These are phyloP conservation scores for Acer negundo DNA, from an alignment of 345 rosid species.

Conservation along the genomic window DNA sequence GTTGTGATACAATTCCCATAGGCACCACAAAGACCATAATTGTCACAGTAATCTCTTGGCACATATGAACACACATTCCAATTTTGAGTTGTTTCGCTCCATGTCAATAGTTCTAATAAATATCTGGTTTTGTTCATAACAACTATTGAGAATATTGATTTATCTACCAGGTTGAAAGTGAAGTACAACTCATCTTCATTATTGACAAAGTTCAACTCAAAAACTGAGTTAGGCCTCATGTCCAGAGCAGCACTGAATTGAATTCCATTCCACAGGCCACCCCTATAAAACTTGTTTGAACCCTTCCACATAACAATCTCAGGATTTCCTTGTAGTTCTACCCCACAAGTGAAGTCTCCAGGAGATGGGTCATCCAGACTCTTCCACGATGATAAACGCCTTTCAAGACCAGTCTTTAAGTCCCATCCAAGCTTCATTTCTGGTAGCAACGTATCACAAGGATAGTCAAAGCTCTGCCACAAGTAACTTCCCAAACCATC, in stretches of 20 bases:
- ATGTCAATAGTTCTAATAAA: slow-evolving; percentile 26
- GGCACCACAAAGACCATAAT: background rate
- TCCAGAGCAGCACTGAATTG: slow-evolving; percentile 19
- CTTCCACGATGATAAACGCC: no score
- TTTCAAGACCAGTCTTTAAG: no score
- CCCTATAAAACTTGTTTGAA: slow-evolving; percentile 20
- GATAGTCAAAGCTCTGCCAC: no score
- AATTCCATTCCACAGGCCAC: slow-evolving; percentile 52
- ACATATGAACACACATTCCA: slow-evolving; percentile 36
- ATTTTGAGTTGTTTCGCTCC: slow-evolving; percentile 34
- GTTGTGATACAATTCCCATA: background rate
- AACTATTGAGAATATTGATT: slow-evolving; percentile 32
- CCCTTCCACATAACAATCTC: slow-evolving; percentile 31
- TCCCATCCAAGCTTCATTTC: no score
- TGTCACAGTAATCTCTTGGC: slow-evolving; percentile 30
- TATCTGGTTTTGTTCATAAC: slow-evolving; percentile 28
- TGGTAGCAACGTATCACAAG: no score
- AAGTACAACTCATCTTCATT: slow-evolving; percentile 29
- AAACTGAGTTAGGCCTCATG: background rate
- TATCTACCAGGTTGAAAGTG: slow-evolving; percentile 19
- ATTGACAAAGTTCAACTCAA: slow-evolving; percentile 28
- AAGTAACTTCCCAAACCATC: no score
- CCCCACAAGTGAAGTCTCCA: slow-evolving; percentile 33
- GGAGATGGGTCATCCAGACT: no score
- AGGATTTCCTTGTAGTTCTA: slow-evolving; percentile 33